Evolutionary conservation across 495 filamentous ascomycete species (phyloP).

Genomic region (Penicillium cinerascens): DNA sequence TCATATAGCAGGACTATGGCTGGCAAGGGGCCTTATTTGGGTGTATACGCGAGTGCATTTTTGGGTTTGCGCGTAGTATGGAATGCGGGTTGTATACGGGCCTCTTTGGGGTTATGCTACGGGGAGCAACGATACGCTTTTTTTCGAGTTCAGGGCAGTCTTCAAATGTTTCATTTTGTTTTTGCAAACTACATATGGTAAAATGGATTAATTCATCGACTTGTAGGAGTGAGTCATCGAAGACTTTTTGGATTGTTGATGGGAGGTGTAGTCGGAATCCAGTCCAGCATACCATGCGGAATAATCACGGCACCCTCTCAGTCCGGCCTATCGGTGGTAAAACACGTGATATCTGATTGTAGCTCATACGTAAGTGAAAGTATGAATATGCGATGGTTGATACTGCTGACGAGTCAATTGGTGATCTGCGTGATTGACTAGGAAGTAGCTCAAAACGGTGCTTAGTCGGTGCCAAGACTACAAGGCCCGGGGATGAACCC

Average conservation of each 20-base stretch:
- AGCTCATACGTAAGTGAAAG: too few relatives aligned
- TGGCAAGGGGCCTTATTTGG: slow-evolving; percentile 5
- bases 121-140: not conserved
- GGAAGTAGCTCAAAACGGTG: not conserved
- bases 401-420: not conserved
- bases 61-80: slow-evolving; percentile 9
- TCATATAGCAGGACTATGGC: not conserved
- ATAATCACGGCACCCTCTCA: not conserved
- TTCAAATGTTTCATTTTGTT: not conserved
- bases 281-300: not conserved
- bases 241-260: not conserved
- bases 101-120: not conserved
- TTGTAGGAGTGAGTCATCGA: not conserved
- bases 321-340: not conserved
- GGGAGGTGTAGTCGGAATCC: not conserved
- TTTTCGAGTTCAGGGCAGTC: not conserved
- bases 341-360: not conserved
- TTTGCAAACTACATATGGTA: not conserved
- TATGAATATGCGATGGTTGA: not conserved
- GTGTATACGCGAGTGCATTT: slow-evolving; percentile 9
- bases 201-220: not conserved
- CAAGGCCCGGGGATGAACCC: not conserved
- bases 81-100: slow-evolving; percentile 12
- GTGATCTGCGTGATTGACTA: not conserved
- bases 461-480: not conserved